Evolutionary conservation across 352 stramenopile genomes (phyloP).

Genomic region (Globisporangium cederbergense): DNA sequence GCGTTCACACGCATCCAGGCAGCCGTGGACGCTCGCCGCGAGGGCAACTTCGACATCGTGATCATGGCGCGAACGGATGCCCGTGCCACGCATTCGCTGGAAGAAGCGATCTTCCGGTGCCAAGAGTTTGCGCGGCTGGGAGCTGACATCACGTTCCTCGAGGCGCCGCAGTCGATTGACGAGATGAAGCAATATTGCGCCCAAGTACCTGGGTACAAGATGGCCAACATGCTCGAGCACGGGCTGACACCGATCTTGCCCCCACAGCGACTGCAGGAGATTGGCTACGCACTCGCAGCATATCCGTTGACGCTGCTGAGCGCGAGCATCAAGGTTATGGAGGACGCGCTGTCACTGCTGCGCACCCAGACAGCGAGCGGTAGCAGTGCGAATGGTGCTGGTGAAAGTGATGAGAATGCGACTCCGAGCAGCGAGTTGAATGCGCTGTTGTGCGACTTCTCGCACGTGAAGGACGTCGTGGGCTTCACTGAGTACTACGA

Average conservation of each 20-base stretch:
- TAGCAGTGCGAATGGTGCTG: not conserved
- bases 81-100: constrained; percentile 81
- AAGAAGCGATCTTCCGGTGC: constrained; percentile 92
- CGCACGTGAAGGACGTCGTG: constrained; percentile 90
- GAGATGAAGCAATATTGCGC: constrained; percentile 92
- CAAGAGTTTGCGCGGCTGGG: constrained; percentile 88
- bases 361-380: constrained; percentile 41
- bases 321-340: constrained; percentile 92
- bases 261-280: constrained; percentile 76
- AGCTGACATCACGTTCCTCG: constrained; percentile 95
- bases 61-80: constrained; percentile 94
- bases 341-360: constrained; percentile 82
- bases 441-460: constrained; percentile 60
- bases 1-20: constrained; percentile 83
- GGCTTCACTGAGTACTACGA: constrained; percentile 91
- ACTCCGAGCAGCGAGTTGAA: constrained; percentile 30
- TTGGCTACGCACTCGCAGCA: constrained; percentile 92
- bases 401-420: constrained; percentile 28
- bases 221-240: constrained; percentile 85
- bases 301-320: constrained; percentile 94
- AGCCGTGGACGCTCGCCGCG: constrained; percentile 84
- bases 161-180: constrained; percentile 87
- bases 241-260: constrained; percentile 90
- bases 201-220: constrained; percentile 88
- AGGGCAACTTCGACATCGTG: constrained; percentile 89